Evolutionary conservation across 129 eudicot species (phyloP).

Genomic region (Flaveria bidentis): DNA sequence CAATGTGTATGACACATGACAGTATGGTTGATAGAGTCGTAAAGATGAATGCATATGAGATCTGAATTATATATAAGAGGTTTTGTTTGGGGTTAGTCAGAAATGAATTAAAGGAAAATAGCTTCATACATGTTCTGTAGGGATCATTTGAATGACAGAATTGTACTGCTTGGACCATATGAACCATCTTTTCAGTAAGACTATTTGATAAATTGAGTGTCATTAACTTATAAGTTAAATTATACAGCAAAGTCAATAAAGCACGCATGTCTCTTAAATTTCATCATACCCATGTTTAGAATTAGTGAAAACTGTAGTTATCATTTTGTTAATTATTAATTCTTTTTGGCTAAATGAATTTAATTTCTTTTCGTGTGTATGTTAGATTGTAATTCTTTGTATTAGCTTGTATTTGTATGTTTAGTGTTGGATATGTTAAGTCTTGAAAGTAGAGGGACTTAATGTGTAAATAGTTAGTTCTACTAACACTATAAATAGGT

Average conservation of each 20-base stretch:
- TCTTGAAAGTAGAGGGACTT: no score
- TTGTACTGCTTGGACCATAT: neutral
- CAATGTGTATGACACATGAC: neutral
- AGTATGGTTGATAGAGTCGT: neutral
- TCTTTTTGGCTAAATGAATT: constrained; percentile 2
- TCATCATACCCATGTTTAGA: neutral
- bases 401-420: no score
- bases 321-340: neutral
- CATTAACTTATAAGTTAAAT: neutral
- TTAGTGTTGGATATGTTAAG: no score
- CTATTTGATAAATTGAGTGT: neutral
- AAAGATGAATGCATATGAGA: neutral
- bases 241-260: neutral
- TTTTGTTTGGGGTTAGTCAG: neutral
- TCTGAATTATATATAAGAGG: neutral
- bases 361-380: constrained; percentile 7
- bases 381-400: no score
- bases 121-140: neutral
- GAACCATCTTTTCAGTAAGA: neutral
- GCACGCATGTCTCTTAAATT: neutral
- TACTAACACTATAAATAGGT: no score
- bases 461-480: no score
- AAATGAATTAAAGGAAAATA: neutral
- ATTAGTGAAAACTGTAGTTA: neutral
- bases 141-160: neutral